Conservation (phyloP, 108 stramenopile genomes). For the Fistulifera pelliculosa region DNA sequence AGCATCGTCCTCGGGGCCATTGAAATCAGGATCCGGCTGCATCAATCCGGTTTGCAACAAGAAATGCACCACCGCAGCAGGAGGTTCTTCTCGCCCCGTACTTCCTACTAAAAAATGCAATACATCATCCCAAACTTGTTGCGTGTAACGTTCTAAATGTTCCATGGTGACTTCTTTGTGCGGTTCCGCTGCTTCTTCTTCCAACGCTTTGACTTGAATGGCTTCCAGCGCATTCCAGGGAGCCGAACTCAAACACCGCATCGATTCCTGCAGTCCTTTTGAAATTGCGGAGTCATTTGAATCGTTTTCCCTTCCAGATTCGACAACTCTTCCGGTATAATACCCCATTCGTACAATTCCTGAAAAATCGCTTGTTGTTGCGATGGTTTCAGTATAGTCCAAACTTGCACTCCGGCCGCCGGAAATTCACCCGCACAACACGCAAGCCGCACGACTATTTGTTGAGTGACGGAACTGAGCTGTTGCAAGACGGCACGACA, state of each 20-base stretch:
- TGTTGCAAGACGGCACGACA: conserved; percentile 45
- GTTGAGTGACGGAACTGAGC: conserved; percentile 30
- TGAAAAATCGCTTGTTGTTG: conserved; percentile 6
- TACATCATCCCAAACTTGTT: conserved; percentile 74
- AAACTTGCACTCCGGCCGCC: conserved; percentile 12
- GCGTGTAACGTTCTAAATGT: conserved; percentile 72
- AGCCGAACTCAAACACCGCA: conserved; percentile 30
- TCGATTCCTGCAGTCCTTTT: conserved; percentile 25
- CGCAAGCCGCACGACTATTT: conserved; percentile 34
- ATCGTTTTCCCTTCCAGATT: background rate
- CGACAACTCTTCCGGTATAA: conserved; percentile 4
- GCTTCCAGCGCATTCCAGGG: conserved; percentile 33
- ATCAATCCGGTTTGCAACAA: conserved; percentile 61
- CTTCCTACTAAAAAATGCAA: conserved; percentile 79
- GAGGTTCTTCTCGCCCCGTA: conserved; percentile 47
- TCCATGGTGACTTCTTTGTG: conserved; percentile 24
- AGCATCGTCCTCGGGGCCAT: conserved; percentile 37
- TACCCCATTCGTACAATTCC: conserved; percentile 39
- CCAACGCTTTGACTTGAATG: conserved; percentile 20
- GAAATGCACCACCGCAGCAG: conserved; percentile 55
- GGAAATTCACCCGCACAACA: conserved; percentile 46
- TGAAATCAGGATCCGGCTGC: conserved; percentile 80
- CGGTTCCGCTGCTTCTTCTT: conserved; percentile 9
- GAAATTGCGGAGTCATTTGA: conserved; percentile 31
- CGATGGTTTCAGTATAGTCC: conserved; percentile 11